Conservation (phyloP, 176 grass and related monocot genomes). For the Triticum dicoccoides region DNA sequence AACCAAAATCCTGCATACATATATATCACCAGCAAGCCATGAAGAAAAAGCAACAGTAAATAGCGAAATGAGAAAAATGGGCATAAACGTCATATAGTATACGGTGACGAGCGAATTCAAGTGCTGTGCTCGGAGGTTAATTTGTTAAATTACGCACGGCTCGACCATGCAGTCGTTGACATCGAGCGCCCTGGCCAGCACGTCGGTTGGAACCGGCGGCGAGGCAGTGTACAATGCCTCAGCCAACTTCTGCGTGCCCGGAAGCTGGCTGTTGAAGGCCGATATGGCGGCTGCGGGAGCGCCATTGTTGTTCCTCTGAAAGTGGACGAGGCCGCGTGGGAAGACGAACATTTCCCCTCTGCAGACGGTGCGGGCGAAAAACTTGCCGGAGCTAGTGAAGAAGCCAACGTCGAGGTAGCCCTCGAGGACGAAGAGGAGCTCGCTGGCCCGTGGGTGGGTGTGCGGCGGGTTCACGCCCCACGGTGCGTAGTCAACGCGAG, state of each 20-base stretch:
- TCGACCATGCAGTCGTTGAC: conserved; percentile 44
- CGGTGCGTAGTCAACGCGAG: conserved; percentile 42
- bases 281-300: conserved; percentile 31
- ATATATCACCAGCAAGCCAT: too few relatives aligned
- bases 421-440: conserved; percentile 41
- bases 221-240: conserved; percentile 38
- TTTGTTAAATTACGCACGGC: not conserved
- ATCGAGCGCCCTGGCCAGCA: conserved; percentile 54
- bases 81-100: too few relatives aligned
- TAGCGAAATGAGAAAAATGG: too few relatives aligned
- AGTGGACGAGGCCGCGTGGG: conserved; percentile 41
- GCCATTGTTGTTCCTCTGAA: not conserved
- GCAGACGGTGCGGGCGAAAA: conserved; percentile 28
- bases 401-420: conserved; percentile 50
- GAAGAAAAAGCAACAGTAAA: too few relatives aligned
- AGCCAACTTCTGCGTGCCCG: conserved; percentile 44
- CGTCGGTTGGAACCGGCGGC: conserved; percentile 42
- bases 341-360: conserved; percentile 44
- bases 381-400: not conserved
- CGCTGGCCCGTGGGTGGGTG: conserved; percentile 47
- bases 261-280: conserved; percentile 70
- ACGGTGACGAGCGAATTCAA: not conserved
- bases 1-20: too few relatives aligned
- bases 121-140: not conserved
- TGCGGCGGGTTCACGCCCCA: conserved; percentile 37